Percentiles rank a stretch among this genome's conserved stretches.
Conservation (phyloP, 164 flowering plant species). For the Chimonanthus praecox region DNA sequence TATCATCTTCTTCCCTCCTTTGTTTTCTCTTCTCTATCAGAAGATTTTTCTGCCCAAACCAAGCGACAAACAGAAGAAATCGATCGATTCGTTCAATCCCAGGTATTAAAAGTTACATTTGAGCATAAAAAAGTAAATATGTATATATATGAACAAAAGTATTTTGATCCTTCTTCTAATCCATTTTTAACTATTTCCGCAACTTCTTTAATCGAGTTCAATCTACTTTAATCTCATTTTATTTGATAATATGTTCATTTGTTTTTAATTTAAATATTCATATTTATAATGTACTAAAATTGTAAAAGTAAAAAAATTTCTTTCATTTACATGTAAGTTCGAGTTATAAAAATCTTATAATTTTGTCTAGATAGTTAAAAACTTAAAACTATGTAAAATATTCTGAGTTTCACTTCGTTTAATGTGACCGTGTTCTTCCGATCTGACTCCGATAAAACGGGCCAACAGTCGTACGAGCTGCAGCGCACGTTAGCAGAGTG, state of each 20-base stretch:
- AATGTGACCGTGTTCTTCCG: background rate
- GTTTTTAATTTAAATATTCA: no score
- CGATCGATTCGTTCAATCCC: slow-evolving; percentile 60
- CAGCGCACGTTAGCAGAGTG: slow-evolving; percentile 66
- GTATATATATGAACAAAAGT: no score
- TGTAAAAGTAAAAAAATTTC: no score
- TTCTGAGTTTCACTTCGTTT: background rate
- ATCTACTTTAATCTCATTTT: background rate
- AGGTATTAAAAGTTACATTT: slow-evolving; percentile 32
- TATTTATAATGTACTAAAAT: no score
- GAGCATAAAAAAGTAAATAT: no score
- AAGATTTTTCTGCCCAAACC: slow-evolving; percentile 45
- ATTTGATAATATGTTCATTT: background rate
- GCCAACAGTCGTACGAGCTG: slow-evolving; percentile 53
- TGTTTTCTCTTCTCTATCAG: slow-evolving; percentile 27
- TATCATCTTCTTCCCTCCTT: slow-evolving; percentile 15
- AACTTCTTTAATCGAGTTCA: background rate
- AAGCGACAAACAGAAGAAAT: slow-evolving; percentile 66
- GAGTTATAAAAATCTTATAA: no score
- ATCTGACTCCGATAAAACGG: background rate
- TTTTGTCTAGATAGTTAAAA: no score
- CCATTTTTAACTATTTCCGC: background rate
- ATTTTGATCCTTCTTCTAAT: no score
- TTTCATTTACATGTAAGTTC: no score
- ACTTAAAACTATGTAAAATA: no score